Percentiles rank a stretch among this genome's conserved stretches.
These are phyloP conservation scores for Cercophora newfieldiana DNA, from an alignment of 495 filamentous ascomycete species.

Conservation along the genomic window DNA sequence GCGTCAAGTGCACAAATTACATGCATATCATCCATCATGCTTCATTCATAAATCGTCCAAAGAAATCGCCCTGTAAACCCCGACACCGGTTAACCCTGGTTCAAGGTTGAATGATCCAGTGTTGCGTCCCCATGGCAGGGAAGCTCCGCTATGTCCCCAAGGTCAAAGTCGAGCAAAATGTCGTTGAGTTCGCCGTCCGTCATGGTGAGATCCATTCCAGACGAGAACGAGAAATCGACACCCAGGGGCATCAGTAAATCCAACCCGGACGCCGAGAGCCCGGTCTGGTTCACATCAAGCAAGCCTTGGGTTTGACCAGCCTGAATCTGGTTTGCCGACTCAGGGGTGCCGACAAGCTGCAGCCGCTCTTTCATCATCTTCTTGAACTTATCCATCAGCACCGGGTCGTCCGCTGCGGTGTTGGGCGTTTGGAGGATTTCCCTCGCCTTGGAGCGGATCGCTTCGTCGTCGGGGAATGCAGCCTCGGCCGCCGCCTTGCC, in stretches of 20 bases:
- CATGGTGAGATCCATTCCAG: conserved; percentile 35
- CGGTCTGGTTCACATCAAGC: background rate
- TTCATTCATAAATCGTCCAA: conserved; percentile 10
- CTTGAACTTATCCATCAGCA: conserved; percentile 52
- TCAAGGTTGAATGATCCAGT: background rate
- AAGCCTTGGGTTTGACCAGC: background rate
- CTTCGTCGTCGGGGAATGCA: conserved; percentile 43
- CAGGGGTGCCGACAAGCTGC: background rate
- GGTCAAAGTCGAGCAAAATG: conserved; percentile 40
- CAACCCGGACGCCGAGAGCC: conserved; percentile 3
- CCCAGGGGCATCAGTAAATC: conserved; percentile 3
- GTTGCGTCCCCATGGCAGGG: background rate
- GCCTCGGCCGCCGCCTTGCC: background rate
- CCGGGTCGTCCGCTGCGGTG: conserved; percentile 51
- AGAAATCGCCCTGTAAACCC: background rate
- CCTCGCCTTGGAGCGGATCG: conserved; percentile 41
- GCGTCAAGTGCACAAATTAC: background rate
- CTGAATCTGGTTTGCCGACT: background rate
- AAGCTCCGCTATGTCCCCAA: conserved; percentile 21
- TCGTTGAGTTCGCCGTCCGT: conserved; percentile 41
- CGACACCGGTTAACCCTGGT: background rate
- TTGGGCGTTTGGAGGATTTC: conserved; percentile 41
- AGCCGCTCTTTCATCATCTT: conserved; percentile 32
- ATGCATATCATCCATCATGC: background rate
- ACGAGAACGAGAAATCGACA: conserved; percentile 19